Evolutionary conservation across 805 yeast species (phyloP).

Genomic region (Ascoidea rubescens): DNA sequence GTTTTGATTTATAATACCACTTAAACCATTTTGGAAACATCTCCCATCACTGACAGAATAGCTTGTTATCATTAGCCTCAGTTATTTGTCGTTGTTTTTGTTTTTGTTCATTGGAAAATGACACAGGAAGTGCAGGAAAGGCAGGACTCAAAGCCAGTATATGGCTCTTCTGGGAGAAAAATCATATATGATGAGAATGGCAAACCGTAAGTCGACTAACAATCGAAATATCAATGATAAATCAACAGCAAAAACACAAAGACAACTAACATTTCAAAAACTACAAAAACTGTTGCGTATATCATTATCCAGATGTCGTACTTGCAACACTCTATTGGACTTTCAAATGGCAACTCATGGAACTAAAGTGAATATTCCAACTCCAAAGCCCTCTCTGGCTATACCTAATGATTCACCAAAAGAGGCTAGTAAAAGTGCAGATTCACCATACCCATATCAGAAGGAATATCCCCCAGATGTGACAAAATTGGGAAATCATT

Average conservation of each 20-base stretch:
- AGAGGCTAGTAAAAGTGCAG: slow-evolving; percentile 10
- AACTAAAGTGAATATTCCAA: slow-evolving; percentile 10
- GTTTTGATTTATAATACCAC: too few species aligned
- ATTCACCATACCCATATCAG: slow-evolving; percentile 19
- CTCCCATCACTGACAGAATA: too few species aligned
- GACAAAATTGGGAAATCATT: slow-evolving; percentile 60
- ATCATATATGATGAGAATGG: slow-evolving; percentile 80
- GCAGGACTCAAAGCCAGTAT: too few species aligned
- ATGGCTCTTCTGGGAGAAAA: slow-evolving; percentile 48
- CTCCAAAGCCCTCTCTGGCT: too few species aligned
- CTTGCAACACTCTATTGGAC: slow-evolving; percentile 74
- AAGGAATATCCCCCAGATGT: slow-evolving; percentile 81
- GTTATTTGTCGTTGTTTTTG: too few species aligned
- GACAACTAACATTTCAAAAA: background rate
- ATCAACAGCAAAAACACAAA: slow-evolving; percentile 1
- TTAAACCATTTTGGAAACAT: too few species aligned
- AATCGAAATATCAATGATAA: background rate
- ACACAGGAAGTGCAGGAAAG: too few species aligned
- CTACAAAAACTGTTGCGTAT: slow-evolving; percentile 2
- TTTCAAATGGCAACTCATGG: slow-evolving; percentile 44
- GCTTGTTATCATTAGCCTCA: too few species aligned
- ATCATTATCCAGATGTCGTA: slow-evolving; percentile 46
- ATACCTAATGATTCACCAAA: slow-evolving; percentile 7
- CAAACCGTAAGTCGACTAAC: slow-evolving; percentile 56
- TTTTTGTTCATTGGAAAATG: too few species aligned